These are phyloP conservation scores for Tetrahymena elliotti DNA, from an alignment of 73 alveolate genomes.

Conservation along the genomic window DNA sequence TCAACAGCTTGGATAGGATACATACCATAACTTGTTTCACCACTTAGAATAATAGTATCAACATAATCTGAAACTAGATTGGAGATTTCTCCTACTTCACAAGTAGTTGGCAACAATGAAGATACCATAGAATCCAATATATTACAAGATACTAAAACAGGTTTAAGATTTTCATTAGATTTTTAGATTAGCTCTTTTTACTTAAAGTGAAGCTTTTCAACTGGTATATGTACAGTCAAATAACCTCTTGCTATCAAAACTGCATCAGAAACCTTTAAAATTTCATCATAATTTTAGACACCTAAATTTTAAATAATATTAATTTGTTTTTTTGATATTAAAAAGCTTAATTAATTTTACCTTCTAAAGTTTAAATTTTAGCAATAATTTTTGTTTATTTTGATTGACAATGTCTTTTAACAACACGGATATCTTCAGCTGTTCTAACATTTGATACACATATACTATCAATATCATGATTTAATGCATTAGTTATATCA, in stretches of 20 bases:
- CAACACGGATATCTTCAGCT: constrained; percentile 18
- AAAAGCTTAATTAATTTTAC: background rate
- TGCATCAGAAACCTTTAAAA: constrained; percentile 28
- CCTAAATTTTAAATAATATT: constrained; percentile 5
- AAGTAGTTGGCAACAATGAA: background rate
- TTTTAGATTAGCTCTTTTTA: background rate
- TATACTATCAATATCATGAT: constrained; percentile 10
- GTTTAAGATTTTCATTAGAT: background rate
- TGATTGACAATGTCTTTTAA: background rate
- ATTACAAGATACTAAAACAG: background rate
- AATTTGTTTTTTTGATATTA: too few relatives aligned
- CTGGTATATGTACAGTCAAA: constrained; percentile 3
- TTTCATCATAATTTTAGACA: constrained; percentile 23
- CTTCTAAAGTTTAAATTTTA: background rate
- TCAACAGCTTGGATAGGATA: constrained; percentile 8
- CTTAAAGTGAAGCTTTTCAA: constrained; percentile 13
- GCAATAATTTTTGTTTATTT: background rate
- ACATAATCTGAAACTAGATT: background rate
- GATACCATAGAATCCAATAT: constrained; percentile 1
- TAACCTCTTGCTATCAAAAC: constrained; percentile 24
- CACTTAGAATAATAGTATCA: background rate
- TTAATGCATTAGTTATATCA: constrained; percentile 16
- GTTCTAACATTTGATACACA: constrained; percentile 20
- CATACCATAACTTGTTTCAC: constrained; percentile 7
- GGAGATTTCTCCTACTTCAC: constrained; percentile 12